Percentiles rank a stretch among this genome's conserved stretches.
Conservation (phyloP, 495 filamentous ascomycete species). For the Aspergillus hancockii region DNA sequence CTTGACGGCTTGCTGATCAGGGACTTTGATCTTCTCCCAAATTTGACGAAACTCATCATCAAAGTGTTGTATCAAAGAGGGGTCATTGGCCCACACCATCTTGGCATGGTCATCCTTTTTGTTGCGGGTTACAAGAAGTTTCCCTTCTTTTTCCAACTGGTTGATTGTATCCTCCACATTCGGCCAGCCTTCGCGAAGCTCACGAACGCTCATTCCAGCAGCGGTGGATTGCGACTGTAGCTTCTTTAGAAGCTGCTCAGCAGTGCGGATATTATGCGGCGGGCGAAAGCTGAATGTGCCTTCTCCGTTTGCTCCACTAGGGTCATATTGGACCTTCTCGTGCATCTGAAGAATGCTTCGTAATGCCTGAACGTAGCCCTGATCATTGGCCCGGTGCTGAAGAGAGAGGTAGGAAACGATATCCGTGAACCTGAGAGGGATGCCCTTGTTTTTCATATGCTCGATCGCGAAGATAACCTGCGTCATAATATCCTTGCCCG, state of each 20-base stretch:
- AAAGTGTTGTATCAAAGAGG: constrained; percentile 70
- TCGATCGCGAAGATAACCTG: constrained; percentile 81
- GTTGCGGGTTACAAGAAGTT: constrained; percentile 80
- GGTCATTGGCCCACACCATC: constrained; percentile 87
- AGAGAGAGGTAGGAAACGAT: constrained; percentile 76
- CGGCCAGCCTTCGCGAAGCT: constrained; percentile 93
- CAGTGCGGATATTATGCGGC: constrained; percentile 72
- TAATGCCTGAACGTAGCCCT: constrained; percentile 46
- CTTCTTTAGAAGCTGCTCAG: constrained; percentile 72
- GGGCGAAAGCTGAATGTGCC: constrained; percentile 79
- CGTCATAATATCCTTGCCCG: constrained; percentile 76
- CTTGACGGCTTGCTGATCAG: constrained; percentile 71
- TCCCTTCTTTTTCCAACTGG: constrained; percentile 72
- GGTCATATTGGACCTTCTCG: constrained; percentile 70
- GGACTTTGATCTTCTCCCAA: constrained; percentile 81
- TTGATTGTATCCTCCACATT: constrained; percentile 76
- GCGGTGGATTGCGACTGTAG: constrained; percentile 82
- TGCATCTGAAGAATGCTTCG: constrained; percentile 51
- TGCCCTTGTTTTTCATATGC: constrained; percentile 76
- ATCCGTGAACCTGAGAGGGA: constrained; percentile 68
- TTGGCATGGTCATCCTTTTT: constrained; percentile 88
- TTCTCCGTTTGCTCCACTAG: constrained; percentile 55
- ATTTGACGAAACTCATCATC: constrained; percentile 79
- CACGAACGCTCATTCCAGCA: constrained; percentile 76
- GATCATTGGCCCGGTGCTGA: constrained; percentile 51